phyloP scores from a whole-genome alignment of 176 grass and related monocot species.

The Oryza punctata region DNA sequence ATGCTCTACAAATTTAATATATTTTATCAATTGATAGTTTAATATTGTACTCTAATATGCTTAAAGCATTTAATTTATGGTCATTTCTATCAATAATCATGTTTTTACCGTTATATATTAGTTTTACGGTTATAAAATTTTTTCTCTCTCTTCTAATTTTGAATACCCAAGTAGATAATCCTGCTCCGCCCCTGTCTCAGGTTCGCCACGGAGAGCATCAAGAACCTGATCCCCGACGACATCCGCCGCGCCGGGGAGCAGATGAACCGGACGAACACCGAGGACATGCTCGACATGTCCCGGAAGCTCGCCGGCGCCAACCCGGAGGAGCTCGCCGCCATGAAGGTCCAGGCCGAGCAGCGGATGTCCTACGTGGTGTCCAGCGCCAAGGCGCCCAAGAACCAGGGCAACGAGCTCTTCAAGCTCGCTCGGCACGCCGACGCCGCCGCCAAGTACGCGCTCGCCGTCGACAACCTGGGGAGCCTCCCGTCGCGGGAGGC shows the following conservation, averaged over 20 bases:
- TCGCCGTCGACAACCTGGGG: constrained; percentile 77
- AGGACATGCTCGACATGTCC: constrained; percentile 83
- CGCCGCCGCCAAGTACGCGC: constrained; percentile 82
- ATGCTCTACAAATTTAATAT: no score
- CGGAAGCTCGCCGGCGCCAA: constrained; percentile 71
- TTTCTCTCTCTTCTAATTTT: no score
- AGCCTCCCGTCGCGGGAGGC: constrained; percentile 43
- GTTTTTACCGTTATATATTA: no score
- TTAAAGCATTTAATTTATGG: no score
- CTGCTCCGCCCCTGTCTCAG: no score
- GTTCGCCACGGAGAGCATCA: constrained; percentile 86
- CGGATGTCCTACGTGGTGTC: constrained; percentile 64
- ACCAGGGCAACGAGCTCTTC: constrained; percentile 85
- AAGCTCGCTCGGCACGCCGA: constrained; percentile 59
- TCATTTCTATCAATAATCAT: no score
- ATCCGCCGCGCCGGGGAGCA: constrained; percentile 76
- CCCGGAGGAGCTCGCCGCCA: constrained; percentile 81
- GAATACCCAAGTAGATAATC: no score
- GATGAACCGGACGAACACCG: constrained; percentile 58
- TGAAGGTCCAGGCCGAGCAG: constrained; percentile 81
- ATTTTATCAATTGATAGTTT: no score
- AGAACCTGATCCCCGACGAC: constrained; percentile 78
- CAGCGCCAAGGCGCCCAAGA: constrained; percentile 68
- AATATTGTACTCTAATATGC: no score
- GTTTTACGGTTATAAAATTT: no score